Base-by-base conservation (phyloP, 2,329 filamentous ascomycete species). In the Apiospora koreana region DNA sequence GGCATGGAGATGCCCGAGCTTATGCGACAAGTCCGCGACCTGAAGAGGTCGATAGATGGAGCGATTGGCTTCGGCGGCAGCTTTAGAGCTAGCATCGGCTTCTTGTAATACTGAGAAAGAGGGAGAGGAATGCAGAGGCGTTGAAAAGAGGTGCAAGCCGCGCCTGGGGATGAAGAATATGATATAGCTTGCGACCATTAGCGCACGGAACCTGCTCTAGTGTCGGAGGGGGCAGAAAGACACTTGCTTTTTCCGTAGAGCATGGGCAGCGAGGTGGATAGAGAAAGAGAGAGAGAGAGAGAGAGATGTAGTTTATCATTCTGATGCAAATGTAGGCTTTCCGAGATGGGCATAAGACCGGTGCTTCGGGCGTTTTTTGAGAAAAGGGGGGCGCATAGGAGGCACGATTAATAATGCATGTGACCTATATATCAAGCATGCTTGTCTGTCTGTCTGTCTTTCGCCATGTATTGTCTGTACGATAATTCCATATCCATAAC, bases 1-100 rank as follows among this genome's bases (percentile, higher is more conserved):
- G 85, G 85, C 41, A 76, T 81, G 43, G 85, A 86, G 68, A 75
- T 85, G 31, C 79, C 80, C 23, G 83, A 86, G 54, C 75, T 87
- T 43, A 75, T 83, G 70, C 78, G 84, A 21, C 77, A 80, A 68
- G 77, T 87, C 54, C 83, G 80, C 75, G 80, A 81, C 35, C 73
- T 85, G 65, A 81, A 80, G 73, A 80, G 85, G 68, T 81, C 85
- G 25, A 83, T 86, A 14, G 81, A 83, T 5, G 79, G 80, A n/a
- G 80, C 83, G 4, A 78, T 80, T 16, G 81, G 80, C 58, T 84
- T 80, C 72, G 74, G 75, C 65, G 68, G 64, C 31, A 65, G 46
- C 31, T 69, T 72, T 25, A 69, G 70, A 28, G 68, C 68, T 38
- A 76, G 75, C 68, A 76, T 87, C 71, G 81, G 85, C 67, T 87